Evolutionary conservation across 108 stramenopile genomes (phyloP).

Genomic region (Seminavis robusta): DNA sequence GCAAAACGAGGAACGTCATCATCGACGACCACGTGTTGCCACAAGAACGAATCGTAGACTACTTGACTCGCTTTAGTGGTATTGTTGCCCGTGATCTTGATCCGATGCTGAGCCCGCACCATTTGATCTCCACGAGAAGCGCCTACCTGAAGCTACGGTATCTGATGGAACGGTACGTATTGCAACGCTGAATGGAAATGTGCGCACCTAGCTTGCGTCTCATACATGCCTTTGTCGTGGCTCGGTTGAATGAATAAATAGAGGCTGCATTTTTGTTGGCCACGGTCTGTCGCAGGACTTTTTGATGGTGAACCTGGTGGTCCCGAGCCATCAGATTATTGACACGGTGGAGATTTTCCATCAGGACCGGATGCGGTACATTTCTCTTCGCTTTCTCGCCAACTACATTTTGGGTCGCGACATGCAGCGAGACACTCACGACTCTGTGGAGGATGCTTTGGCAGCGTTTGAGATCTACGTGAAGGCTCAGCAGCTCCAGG

Average conservation of each 20-base stretch:
- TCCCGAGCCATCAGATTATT: slow-evolving; percentile 89
- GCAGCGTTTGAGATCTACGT: slow-evolving; percentile 72
- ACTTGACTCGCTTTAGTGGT: slow-evolving; percentile 93
- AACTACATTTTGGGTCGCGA: slow-evolving; percentile 83
- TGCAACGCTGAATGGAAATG: no score
- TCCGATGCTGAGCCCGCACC: slow-evolving; percentile 73
- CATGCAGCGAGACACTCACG: slow-evolving; percentile 95
- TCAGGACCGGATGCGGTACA: slow-evolving; percentile 78
- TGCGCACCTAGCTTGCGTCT: no score
- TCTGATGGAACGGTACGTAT: slow-evolving; percentile 80
- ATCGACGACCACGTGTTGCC: slow-evolving; percentile 93
- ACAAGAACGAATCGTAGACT: slow-evolving; percentile 90
- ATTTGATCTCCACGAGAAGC: slow-evolving; percentile 74
- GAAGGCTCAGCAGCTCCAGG: slow-evolving; percentile 58
- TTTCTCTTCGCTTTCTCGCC: slow-evolving; percentile 88
- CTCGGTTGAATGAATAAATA: slow-evolving; percentile 4
- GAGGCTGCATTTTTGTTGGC: slow-evolving; percentile 84
- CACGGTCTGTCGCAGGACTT: slow-evolving; percentile 90
- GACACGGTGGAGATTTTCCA: slow-evolving; percentile 94
- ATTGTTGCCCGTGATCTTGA: slow-evolving; percentile 85
- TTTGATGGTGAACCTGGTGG: slow-evolving; percentile 74
- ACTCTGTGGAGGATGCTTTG: slow-evolving; percentile 92
- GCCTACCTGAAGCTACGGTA: slow-evolving; percentile 92
- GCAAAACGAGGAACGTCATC: slow-evolving; percentile 51
- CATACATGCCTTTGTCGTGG: no score